phyloP scores from a whole-genome alignment of 1,284 basidiomycete genomes.

The Cutaneotrichosporon spelunceum region DNA sequence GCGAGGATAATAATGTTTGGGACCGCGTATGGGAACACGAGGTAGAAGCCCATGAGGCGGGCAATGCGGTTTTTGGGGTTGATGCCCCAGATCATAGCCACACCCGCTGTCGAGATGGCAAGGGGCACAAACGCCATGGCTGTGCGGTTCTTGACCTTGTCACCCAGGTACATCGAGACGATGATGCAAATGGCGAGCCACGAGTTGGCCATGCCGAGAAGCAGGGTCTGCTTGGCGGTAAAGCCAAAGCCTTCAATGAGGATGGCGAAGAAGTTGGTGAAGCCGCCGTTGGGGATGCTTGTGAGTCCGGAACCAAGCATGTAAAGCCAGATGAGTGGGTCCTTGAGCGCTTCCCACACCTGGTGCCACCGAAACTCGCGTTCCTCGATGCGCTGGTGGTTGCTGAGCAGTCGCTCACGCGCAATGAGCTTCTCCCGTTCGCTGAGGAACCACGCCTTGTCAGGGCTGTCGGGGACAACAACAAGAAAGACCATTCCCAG shows the following conservation, averaged over 20 bases:
- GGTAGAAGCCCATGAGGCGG: constrained; percentile 14
- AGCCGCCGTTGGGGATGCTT: constrained; percentile 26
- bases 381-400: constrained; percentile 43
- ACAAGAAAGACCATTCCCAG: constrained; percentile 27
- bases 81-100: constrained; percentile 24
- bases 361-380: constrained; percentile 32
- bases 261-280: constrained; percentile 28
- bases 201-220: constrained; percentile 23
- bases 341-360: constrained; percentile 29
- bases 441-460: constrained; percentile 32
- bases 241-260: constrained; percentile 27
- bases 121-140: constrained; percentile 14
- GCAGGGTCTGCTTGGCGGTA: constrained; percentile 14
- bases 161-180: constrained; percentile 21
- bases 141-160: constrained; percentile 16
- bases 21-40: background rate
- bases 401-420: constrained; percentile 27
- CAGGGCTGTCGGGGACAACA: constrained; percentile 34
- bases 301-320: constrained; percentile 12
- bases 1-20: background rate
- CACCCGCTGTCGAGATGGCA: constrained; percentile 21
- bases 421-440: constrained; percentile 32
- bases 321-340: constrained; percentile 17
- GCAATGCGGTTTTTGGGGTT: background rate
- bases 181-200: constrained; percentile 21